Percentiles rank a stretch among this genome's conserved stretches.
Conservation (phyloP, 345 rosid genomes). For the Alliaria petiolata region DNA sequence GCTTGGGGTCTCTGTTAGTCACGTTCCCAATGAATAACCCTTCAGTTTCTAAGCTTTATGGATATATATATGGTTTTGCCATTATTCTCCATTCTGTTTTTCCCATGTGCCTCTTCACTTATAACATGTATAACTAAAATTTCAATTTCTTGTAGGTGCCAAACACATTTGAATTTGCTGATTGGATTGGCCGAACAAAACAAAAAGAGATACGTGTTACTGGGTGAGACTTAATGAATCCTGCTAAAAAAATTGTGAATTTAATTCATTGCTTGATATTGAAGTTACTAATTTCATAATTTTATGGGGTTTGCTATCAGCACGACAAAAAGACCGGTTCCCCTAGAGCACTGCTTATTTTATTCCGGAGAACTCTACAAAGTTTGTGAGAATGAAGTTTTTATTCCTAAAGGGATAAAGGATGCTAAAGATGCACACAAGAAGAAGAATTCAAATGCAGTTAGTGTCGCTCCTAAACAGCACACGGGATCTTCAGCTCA, state of each 20-base stretch:
- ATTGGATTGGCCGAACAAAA: constrained; percentile 96
- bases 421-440: constrained; percentile 74
- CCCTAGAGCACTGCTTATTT: constrained; percentile 89
- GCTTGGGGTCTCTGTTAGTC: too few relatives aligned
- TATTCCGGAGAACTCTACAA: constrained; percentile 84
- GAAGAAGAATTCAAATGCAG: constrained; percentile 58
- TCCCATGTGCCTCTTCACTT: not conserved
- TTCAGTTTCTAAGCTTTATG: too few relatives aligned
- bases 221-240: constrained; percentile 52
- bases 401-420: constrained; percentile 64
- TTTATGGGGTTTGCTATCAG: constrained; percentile 39
- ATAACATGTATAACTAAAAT: constrained; percentile 3
- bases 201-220: constrained; percentile 88
- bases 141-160: constrained; percentile 59
- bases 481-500: constrained; percentile 46
- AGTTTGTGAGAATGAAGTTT: constrained; percentile 70
- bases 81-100: constrained; percentile 4
- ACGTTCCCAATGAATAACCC: too few relatives aligned
- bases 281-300: not conserved
- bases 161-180: constrained; percentile 90
- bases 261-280: not conserved
- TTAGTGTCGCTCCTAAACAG: constrained; percentile 43
- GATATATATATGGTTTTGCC: too few relatives aligned
- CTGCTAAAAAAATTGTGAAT: constrained; percentile 3
- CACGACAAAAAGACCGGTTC: constrained; percentile 94